Percentiles rank a stretch among this genome's conserved stretches.
Conservation (phyloP, 1,284 basidiomycete species). For the Pterulicium gracile region DNA sequence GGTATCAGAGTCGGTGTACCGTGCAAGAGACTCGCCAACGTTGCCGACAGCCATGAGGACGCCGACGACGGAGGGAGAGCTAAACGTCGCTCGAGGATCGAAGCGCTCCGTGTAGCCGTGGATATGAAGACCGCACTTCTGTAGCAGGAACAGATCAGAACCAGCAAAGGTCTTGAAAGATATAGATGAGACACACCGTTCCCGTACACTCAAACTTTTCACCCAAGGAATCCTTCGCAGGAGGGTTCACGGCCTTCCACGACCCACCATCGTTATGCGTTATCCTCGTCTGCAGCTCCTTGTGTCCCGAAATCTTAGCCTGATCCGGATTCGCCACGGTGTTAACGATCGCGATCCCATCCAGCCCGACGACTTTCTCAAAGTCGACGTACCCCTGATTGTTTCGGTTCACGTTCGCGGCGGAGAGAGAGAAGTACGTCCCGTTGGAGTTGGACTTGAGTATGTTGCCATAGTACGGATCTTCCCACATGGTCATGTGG, state of each 20-base stretch:
- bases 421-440: slow-evolving; percentile 85
- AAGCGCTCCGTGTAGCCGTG: slow-evolving; percentile 93
- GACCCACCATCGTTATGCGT: slow-evolving; percentile 88
- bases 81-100: slow-evolving; percentile 87
- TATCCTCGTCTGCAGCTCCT: slow-evolving; percentile 79
- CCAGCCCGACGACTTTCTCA: slow-evolving; percentile 94
- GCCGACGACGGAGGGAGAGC: slow-evolving; percentile 85
- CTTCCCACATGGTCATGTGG: slow-evolving; percentile 80
- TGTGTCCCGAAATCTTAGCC: slow-evolving; percentile 63
- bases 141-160: slow-evolving; percentile 1
- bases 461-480: slow-evolving; percentile 82
- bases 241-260: slow-evolving; percentile 81
- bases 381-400: slow-evolving; percentile 88
- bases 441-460: slow-evolving; percentile 98
- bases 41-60: slow-evolving; percentile 97
- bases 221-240: slow-evolving; percentile 68
- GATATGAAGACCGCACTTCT: slow-evolving; percentile 83
- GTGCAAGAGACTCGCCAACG: slow-evolving; percentile 75
- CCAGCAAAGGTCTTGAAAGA: not conserved
- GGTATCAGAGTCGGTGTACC: slow-evolving; percentile 86
- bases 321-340: slow-evolving; percentile 77
- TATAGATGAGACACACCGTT: slow-evolving; percentile 38
- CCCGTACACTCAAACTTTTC: slow-evolving; percentile 63
- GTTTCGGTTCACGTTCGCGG: slow-evolving; percentile 88
- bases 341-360: slow-evolving; percentile 93